Conservation (phyloP, 2,329 filamentous ascomycete genomes). For the Penicillium paneum region DNA sequence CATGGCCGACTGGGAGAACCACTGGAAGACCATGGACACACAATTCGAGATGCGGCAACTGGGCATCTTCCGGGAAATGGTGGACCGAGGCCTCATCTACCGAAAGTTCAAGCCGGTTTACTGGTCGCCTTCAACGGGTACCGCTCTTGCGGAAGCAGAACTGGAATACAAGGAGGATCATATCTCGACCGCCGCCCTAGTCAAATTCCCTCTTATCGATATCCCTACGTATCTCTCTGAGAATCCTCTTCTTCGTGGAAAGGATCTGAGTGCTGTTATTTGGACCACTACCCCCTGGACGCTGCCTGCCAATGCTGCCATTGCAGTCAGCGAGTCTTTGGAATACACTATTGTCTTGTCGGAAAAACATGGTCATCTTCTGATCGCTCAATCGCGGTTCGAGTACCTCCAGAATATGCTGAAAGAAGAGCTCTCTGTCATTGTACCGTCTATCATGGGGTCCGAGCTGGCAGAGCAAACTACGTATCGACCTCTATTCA, state of each 20-base stretch:
- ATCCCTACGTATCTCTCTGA: constrained; percentile 46
- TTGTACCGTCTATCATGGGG: constrained; percentile 60
- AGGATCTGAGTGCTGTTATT: constrained; percentile 72
- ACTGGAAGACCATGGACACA: constrained; percentile 63
- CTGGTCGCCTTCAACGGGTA: constrained; percentile 64
- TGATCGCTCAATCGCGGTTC: constrained; percentile 70
- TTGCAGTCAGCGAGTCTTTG: constrained; percentile 74
- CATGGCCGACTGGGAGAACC: constrained; percentile 63
- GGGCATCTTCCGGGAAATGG: constrained; percentile 60
- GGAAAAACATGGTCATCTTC: constrained; percentile 55
- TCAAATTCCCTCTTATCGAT: constrained; percentile 68
- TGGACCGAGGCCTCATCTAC: constrained; percentile 59
- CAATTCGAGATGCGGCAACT: constrained; percentile 61
- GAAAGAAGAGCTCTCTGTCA: constrained; percentile 49
- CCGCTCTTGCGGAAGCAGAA: constrained; percentile 63
- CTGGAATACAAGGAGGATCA: constrained; percentile 63
- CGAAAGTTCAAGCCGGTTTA: constrained; percentile 62
- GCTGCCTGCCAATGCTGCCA: constrained; percentile 83
- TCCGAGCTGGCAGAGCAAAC: constrained; percentile 60
- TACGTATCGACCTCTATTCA: constrained; percentile 69
- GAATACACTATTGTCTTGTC: constrained; percentile 67
- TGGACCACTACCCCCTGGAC: constrained; percentile 99
- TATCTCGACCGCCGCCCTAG: constrained; percentile 58
- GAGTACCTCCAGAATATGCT: constrained; percentile 54
- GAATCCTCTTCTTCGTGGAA: constrained; percentile 42